These are phyloP conservation scores for Populus hybrid DNA, from an alignment of 441 rosid genomes.

Conservation along the genomic window DNA sequence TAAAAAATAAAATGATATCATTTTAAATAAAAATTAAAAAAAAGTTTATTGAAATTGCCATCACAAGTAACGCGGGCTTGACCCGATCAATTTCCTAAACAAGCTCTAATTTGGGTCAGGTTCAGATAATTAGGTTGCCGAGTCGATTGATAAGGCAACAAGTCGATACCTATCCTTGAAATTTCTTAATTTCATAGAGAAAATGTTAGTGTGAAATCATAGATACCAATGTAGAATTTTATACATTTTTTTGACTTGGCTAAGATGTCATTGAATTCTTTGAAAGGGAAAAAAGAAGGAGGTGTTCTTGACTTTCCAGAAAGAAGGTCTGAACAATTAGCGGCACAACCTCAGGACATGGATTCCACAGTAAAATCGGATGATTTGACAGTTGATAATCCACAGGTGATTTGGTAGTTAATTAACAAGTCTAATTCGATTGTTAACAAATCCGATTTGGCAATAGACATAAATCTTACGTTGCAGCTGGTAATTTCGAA, in stretches of 20 bases:
- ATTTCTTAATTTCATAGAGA: no score
- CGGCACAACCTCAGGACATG: neutral
- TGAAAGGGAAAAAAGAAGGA: neutral
- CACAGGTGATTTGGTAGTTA: neutral
- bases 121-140: no score
- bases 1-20: no score
- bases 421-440: no score
- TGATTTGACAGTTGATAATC: neutral
- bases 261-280: neutral
- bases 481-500: neutral
- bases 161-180: no score
- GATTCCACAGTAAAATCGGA: neutral
- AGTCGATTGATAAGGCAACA: no score
- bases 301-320: neutral
- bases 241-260: neutral
- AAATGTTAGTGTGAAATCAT: neutral
- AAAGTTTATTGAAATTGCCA: no score
- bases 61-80: no score
- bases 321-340: neutral
- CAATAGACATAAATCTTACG: neutral
- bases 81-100: no score
- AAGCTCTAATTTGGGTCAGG: no score
- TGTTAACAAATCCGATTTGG: neutral
- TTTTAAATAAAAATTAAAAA: no score
- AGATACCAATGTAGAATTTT: neutral